A percentile compares a stretch with the other conserved stretches of the same genome.
Conservation (phyloP, 2,329 filamentous ascomycete genomes). For the Xylariaceae sp. region DNA sequence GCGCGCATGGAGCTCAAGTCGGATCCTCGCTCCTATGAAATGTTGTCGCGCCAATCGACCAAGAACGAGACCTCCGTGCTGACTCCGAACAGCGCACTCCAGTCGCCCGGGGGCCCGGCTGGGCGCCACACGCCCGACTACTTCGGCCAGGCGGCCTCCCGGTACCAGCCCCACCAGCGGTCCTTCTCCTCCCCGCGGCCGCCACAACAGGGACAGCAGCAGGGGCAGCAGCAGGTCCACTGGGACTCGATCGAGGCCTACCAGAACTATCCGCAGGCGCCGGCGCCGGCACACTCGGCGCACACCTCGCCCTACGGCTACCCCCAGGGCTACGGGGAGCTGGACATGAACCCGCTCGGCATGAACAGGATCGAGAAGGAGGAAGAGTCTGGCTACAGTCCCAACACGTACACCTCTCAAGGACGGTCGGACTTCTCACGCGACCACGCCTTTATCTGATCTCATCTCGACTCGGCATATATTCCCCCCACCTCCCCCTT, state of each 20-base stretch:
- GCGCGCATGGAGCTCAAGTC: constrained; percentile 56
- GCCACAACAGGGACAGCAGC: too few relatives aligned
- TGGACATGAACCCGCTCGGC: constrained; percentile 45
- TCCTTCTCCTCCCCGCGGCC: constrained; percentile 51
- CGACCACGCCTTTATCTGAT: constrained; percentile 20
- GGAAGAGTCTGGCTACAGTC: constrained; percentile 11
- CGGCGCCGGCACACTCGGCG: constrained; percentile 9
- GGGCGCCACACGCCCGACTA: constrained; percentile 35
- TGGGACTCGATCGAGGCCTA: constrained; percentile 39
- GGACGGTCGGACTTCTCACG: constrained; percentile 13
- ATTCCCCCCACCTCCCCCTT: too few relatives aligned
- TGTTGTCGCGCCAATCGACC: constrained; percentile 56
- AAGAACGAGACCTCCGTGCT: constrained; percentile 39
- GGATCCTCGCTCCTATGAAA: constrained; percentile 69
- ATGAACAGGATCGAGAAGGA: constrained; percentile 46
- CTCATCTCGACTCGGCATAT: background rate
- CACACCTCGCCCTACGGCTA: constrained; percentile 7
- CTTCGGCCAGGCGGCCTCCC: constrained; percentile 45
- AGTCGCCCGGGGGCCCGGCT: constrained; percentile 31
- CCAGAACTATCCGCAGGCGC: constrained; percentile 22
- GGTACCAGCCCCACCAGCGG: constrained; percentile 45
- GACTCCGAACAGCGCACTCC: constrained; percentile 36
- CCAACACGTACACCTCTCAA: constrained; percentile 13
- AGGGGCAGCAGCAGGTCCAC: constrained; percentile 26
- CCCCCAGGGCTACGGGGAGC: constrained; percentile 21